A percentile compares a stretch with the other conserved stretches of the same genome.
These are phyloP conservation scores for Pyropia haitanensis DNA, from an alignment of 23 red algal species.

Conservation along the genomic window DNA sequence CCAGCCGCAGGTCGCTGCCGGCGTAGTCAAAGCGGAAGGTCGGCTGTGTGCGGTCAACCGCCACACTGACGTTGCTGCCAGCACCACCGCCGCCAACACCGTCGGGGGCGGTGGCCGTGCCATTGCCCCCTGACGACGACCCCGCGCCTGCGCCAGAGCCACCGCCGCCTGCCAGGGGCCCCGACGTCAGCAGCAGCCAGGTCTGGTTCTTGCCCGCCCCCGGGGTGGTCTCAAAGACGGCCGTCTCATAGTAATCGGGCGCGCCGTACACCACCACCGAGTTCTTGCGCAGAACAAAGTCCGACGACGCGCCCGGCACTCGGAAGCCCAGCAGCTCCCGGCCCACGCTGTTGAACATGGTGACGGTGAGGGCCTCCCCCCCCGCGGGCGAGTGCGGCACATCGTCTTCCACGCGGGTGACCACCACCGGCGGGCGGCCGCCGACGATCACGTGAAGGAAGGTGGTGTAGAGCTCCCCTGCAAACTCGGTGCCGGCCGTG, in stretches of 20 bases:
- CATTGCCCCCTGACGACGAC: too few species aligned
- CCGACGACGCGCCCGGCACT: constrained; percentile 22
- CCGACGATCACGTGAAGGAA: constrained; percentile 22
- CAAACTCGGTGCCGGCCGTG: constrained; percentile 23
- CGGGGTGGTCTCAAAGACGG: constrained; percentile 32
- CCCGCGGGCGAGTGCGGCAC: constrained; percentile 15
- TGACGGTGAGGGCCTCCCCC: constrained; percentile 30
- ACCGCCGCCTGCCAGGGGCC: too few species aligned
- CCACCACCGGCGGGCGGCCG: constrained; percentile 28
- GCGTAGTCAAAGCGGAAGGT: not conserved
- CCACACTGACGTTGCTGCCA: too few species aligned
- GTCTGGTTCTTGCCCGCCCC: constrained; percentile 25
- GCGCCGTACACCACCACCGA: constrained; percentile 11
- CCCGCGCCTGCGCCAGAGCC: too few species aligned
- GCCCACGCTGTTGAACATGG: constrained; percentile 33
- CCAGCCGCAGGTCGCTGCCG: not conserved
- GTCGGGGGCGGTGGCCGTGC: too few species aligned
- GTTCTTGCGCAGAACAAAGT: constrained; percentile 18
- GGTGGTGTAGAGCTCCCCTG: constrained; percentile 28
- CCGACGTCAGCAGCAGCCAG: too few species aligned
- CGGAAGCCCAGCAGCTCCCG: constrained; percentile 26
- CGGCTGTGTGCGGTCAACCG: too few species aligned
- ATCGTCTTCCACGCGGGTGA: constrained; percentile 21
- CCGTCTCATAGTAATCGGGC: constrained; percentile 41
- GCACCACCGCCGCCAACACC: too few species aligned